Evolutionary conservation across 169 alveolate species (phyloP).

Genomic region (Plasmodium vivax): DNA sequence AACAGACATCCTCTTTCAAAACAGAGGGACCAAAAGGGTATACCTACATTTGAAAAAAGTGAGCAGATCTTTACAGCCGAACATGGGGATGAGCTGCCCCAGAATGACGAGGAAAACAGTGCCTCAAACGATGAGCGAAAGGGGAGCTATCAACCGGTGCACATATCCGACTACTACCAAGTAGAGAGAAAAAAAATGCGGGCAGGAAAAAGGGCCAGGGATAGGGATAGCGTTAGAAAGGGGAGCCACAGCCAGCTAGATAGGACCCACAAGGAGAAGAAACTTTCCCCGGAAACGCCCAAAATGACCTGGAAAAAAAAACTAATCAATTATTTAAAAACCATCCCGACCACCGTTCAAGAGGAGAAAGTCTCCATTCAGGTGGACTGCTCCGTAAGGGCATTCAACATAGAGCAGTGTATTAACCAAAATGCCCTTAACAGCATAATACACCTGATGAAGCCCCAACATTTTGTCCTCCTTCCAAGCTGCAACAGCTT

Average conservation of each 20-base stretch:
- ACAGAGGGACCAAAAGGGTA: background rate
- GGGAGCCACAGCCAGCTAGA: background rate
- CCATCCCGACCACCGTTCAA: constrained; percentile 9
- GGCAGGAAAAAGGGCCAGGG: background rate
- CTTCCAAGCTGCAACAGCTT: constrained; percentile 49
- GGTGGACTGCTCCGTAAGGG: constrained; percentile 19
- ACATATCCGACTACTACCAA: constrained; percentile 9
- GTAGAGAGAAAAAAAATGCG: background rate
- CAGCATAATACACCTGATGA: constrained; percentile 22
- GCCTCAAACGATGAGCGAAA: background rate
- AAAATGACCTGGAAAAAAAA: constrained; percentile 49
- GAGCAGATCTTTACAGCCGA: background rate
- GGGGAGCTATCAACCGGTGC: background rate
- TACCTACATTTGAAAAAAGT: background rate
- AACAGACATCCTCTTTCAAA: background rate
- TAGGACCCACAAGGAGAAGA: background rate
- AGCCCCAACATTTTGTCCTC: constrained; percentile 64
- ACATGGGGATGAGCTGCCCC: background rate
- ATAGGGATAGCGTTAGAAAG: background rate
- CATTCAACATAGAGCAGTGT: constrained; percentile 22
- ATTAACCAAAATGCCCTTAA: constrained; percentile 48
- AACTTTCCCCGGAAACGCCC: background rate
- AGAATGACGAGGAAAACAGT: background rate
- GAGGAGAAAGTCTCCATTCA: constrained; percentile 30
- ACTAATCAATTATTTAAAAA: constrained; percentile 38